Conservation (phyloP, 1,139 yeast species). For the Hanseniaspora sp. region DNA sequence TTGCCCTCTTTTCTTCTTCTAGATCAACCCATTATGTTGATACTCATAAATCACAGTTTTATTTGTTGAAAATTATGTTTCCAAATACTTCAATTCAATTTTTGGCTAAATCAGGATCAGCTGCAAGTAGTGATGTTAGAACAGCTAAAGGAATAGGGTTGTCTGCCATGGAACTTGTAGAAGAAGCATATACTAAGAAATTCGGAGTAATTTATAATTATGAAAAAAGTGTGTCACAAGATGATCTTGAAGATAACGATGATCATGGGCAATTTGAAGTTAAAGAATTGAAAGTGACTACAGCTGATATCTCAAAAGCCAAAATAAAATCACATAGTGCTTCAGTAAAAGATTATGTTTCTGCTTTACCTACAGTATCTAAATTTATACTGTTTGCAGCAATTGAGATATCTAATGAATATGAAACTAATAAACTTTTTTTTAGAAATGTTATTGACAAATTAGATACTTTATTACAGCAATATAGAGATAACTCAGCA, state of each 20-base stretch:
- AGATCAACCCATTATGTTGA: constrained; percentile 18
- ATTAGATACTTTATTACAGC: constrained; percentile 40
- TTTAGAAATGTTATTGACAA: constrained; percentile 75
- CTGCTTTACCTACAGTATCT: constrained; percentile 52
- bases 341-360: constrained; percentile 52
- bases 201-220: constrained; percentile 24
- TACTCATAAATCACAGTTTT: constrained; percentile 16
- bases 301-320: constrained; percentile 36
- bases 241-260: constrained; percentile 18
- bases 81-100: constrained; percentile 74
- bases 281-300: constrained; percentile 17
- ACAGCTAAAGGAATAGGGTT: constrained; percentile 81
- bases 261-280: constrained; percentile 22
- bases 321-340: constrained; percentile 69
- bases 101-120: constrained; percentile 88
- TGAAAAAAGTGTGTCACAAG: not conserved
- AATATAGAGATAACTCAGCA: constrained; percentile 27
- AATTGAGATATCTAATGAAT: constrained; percentile 51
- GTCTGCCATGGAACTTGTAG: constrained; percentile 85
- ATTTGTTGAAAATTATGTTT: constrained; percentile 36
- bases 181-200: constrained; percentile 38
- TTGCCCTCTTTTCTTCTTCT: constrained; percentile 22
- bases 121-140: constrained; percentile 95
- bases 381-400: constrained; percentile 64
- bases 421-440: constrained; percentile 60